Conservation (phyloP, 331 rosid species). For the Telfairia occidentalis region DNA sequence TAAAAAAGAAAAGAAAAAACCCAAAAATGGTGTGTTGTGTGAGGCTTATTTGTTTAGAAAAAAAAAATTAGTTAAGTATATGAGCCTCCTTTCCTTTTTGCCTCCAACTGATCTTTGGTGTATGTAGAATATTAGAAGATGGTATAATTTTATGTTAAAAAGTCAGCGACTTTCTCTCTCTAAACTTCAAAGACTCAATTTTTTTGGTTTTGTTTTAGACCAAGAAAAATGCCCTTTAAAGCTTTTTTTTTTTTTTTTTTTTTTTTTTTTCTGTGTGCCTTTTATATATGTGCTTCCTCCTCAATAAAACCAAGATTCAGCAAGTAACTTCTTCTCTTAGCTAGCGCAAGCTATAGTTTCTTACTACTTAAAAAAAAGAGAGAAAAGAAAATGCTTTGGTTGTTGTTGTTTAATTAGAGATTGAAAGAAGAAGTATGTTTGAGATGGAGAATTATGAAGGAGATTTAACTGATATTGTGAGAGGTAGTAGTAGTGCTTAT, state of each 20-base stretch:
- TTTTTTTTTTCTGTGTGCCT: not conserved
- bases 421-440: not conserved
- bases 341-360: too few relatives aligned
- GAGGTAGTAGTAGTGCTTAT: too few relatives aligned
- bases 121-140: conserved; percentile 27
- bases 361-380: not conserved
- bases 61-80: conserved; percentile 9
- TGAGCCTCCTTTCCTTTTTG: conserved; percentile 1
- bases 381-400: not conserved
- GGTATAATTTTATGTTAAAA: conserved; percentile 44
- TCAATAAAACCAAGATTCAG: not conserved
- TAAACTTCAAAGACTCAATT: not conserved
- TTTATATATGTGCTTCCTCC: not conserved
- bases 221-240: conserved; percentile 20
- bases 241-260: not conserved
- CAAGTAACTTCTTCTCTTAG: not conserved
- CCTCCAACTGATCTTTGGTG: conserved; percentile 16
- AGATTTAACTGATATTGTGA: not conserved
- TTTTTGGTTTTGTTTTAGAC: conserved; percentile 20
- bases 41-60: not conserved
- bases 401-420: not conserved
- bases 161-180: conserved; percentile 62
- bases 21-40: not conserved
- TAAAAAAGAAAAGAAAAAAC: not conserved
- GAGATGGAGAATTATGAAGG: not conserved